Evolutionary conservation across 805 yeast species (phyloP), one percentile per base, ranked within the genome.

Genomic region (Suhomyces canberraensis): DNA sequence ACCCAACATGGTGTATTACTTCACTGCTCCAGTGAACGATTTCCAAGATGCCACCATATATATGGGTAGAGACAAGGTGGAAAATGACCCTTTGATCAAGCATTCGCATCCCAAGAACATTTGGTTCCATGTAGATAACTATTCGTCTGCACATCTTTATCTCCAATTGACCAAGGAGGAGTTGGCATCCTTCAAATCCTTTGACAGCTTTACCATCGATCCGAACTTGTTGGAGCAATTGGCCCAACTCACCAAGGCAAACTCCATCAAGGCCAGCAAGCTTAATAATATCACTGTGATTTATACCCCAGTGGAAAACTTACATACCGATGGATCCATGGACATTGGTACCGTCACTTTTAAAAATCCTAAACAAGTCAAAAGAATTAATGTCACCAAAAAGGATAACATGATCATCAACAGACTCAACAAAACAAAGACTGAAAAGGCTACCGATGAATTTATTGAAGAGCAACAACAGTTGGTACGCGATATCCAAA

Each of bases 61-160:
- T 47, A 79, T 82, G 79, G 95, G 95, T 3, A 78, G 73, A 50
- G 85, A 86, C 54, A 84, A 83, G 56, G 66, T 70, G 35, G 95
- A 86, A 60, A 85, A 66, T 44, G 72, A 66, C 35, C 69, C 66
- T 9, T 46, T 65, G 25, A 61, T 85, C 39, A 78, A 77, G 52
- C 73, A 76, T 47, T 85, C 90, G 1, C 72, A 75, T 42, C 79
- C 78, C 17, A 75, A 74, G 40, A 81, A 84, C 53, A 62, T 83
- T 3, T 85, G 95, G 91, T 85, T 86, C 51, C 95, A 84, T 56
- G 88, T 82, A 6, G 90, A 83, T 46, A 81, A 80, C 45, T 66
- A 78, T 32, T 80, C 88, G 3, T 79, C 88, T 29, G 93, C 90
- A 0, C 95, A 86, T 54, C 71, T 86, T 8, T 86, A 86, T 49